Evolutionary conservation across 2,329 filamentous ascomycete species (phyloP), one percentile per base, ranked within the genome.

Genomic region (Hymenoscyphus infarciens): DNA sequence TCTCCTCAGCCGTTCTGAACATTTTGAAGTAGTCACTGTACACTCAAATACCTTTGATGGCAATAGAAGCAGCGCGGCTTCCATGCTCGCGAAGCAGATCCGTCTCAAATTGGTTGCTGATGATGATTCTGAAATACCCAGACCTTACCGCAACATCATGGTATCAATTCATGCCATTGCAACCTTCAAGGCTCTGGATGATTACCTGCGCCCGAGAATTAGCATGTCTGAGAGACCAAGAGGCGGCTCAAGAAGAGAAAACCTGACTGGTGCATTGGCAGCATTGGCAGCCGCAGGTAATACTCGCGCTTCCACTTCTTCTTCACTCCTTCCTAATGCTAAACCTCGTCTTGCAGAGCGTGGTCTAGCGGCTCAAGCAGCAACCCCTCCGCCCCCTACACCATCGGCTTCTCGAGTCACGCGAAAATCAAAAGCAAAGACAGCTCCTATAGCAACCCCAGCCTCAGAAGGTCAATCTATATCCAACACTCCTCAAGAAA

Each of bases 81-180:
- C 94, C 0, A 97, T 99, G 93, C 82, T 99, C 5, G 93, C 92
- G 4, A 98, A 98, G 75, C 95, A 99, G 73, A 88, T 99, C 38
- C 87, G 94, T 38, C 83, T 99, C 54, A 93, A 92, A 70, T 82
- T 99, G 38, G 85, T 93, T 42, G 94, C 95, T 1, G 93, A 96
- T 68, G 93, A 96, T 1, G 89, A 93, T 56, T 94, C 92, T 0
- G 91, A 95, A 57, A 95, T 99, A 64, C 95, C 95, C 19, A 84
- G 87, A 39, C 82, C 89, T 0, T 98, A 96, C 74, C 86, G 91
- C 25, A 97, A 94, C 69, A 96, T 99, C 66, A 97, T 97, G 89
- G 95, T 99, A 0, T 96, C 92, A 0, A 99, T 99, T 62, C 95
- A 99, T 75, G 95, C 95, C 16, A 98, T 99, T 72, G 94, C 95